Percentiles rank a stretch among this genome's conserved stretches.
Conservation (phyloP, 2,329 filamentous ascomycete genomes). For the Coniochaeta sp. region DNA sequence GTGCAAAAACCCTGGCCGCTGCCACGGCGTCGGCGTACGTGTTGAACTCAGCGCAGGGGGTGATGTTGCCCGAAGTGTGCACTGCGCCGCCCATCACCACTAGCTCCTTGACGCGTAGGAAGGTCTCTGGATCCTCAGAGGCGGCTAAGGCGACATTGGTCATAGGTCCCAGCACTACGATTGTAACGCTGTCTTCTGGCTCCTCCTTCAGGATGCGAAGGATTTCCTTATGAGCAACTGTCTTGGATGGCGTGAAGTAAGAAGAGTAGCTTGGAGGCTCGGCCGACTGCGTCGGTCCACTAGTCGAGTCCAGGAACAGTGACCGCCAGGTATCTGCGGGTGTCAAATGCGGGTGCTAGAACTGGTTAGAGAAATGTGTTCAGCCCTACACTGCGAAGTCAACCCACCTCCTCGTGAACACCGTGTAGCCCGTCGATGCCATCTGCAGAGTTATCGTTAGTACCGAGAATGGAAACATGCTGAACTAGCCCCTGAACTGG, state of each 20-base stretch:
- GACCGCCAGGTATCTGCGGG: conserved; percentile 68
- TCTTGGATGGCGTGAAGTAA: conserved; percentile 69
- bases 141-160: conserved; percentile 92
- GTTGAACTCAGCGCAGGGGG: conserved; percentile 90
- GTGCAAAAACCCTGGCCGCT: conserved; percentile 66
- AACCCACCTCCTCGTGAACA: conserved; percentile 53
- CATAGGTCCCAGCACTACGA: conserved; percentile 81
- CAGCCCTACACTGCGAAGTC: background rate
- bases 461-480: background rate
- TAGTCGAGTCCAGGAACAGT: conserved; percentile 46
- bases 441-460: conserved; percentile 30
- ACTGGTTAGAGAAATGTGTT: conserved; percentile 3
- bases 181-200: conserved; percentile 76
- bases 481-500: background rate
- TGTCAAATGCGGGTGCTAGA: conserved; percentile 64
- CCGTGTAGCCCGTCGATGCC: conserved; percentile 70
- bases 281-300: conserved; percentile 18
- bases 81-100: conserved; percentile 94
- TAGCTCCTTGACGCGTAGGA: conserved; percentile 81
- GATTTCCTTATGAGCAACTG: conserved; percentile 75
- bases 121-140: conserved; percentile 79
- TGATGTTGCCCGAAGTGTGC: conserved; percentile 71
- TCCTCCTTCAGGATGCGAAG: conserved; percentile 78
- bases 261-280: conserved; percentile 39
- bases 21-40: conserved; percentile 80